Base-by-base conservation (phyloP, 345 rosid genomes). In the Lumnitzera littorea region DNA sequence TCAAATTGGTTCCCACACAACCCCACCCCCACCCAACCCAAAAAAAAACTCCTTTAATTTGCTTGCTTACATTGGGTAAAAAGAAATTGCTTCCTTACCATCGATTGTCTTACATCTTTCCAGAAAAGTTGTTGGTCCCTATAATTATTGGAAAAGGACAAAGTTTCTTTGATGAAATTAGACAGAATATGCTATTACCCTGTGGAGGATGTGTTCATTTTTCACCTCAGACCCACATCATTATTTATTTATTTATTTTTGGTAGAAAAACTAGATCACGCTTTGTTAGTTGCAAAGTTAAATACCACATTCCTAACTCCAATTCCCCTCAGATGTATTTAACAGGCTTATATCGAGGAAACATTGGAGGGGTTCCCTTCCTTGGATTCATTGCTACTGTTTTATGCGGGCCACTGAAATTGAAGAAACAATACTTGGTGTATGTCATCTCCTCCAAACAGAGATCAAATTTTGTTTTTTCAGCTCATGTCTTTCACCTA, bases 371-470 rank as follows among this genome's bases (percentile, higher is more conserved):
- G 96, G 95, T 31, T 51, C 72, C 62, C 88, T 77, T 61, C 99
- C 99, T 17, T 71, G 74, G 82, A 65, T 90, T 50, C 99, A 94
- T 66, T 94, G 91, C 82, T 94, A 94, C 52, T 94, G 96, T 74
- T 94, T 94, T 66, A 81, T 94, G 27, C 76, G 89, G 64, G 91
- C 96, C 59, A 83, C 62, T 58, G 97, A 88, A 78, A 84, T 89
- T 31, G 50, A 68, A 62, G 97, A 94, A 62, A 55, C 67, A 14
- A 82, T 84, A 52, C 57, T 81, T 64, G 70, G 78, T 2, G 97
- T 86, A 81, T 77, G 89, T 61, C 49, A 60, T 64, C 41, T 63
- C 53, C 12, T 57, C 25, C 15, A 20, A 23, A 48, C 4, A 51
- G 0, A 15, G 64, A 16, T 27, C 24, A 16, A 20, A 2, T 55